A percentile compares a stretch with the other conserved stretches of the same genome.
Conservation (phyloP, 331 rosid species). For the Malus hybrid region DNA sequence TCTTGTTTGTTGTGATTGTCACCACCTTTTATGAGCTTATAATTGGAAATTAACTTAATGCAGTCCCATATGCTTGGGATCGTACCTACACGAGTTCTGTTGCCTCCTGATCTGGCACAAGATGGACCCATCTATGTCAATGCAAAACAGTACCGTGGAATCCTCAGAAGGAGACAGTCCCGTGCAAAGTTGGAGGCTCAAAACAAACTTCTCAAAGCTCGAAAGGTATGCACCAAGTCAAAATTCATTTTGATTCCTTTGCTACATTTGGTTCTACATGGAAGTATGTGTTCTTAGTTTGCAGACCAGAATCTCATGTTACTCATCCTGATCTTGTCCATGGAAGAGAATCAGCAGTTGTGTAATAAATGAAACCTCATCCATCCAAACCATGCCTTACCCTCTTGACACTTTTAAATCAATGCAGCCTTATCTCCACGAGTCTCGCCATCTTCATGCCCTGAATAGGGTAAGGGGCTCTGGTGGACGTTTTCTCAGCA, state of each 20-base stretch:
- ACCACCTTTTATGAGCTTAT: neutral
- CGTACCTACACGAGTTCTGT: slow-evolving; percentile 54
- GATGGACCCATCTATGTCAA: slow-evolving; percentile 85
- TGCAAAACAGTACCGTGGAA: slow-evolving; percentile 89
- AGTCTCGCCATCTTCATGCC: slow-evolving; percentile 79
- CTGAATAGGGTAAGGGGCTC: slow-evolving; percentile 77
- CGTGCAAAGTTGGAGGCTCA: slow-evolving; percentile 92
- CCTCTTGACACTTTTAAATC: neutral
- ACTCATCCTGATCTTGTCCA: neutral
- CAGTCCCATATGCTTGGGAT: slow-evolving; percentile 52
- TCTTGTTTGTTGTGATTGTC: neutral
- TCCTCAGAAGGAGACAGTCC: slow-evolving; percentile 81
- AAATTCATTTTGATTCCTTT: neutral
- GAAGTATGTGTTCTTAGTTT: neutral
- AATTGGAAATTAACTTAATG: slow-evolving; percentile 9
- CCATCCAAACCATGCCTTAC: neutral
- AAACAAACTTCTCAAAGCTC: slow-evolving; percentile 62
- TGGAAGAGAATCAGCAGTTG: neutral
- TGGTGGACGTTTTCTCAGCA: slow-evolving; percentile 73
- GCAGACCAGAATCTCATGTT: neutral
- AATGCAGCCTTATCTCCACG: slow-evolving; percentile 84
- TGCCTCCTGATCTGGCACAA: slow-evolving; percentile 67
- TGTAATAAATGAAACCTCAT: neutral
- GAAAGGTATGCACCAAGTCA: slow-evolving; percentile 41
- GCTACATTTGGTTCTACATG: neutral